A percentile compares a stretch with the other conserved stretches of the same genome.
Evolutionary conservation across 2,329 filamentous ascomycete species (phyloP).

Genomic region (Lecanoromycetidae sp.): DNA sequence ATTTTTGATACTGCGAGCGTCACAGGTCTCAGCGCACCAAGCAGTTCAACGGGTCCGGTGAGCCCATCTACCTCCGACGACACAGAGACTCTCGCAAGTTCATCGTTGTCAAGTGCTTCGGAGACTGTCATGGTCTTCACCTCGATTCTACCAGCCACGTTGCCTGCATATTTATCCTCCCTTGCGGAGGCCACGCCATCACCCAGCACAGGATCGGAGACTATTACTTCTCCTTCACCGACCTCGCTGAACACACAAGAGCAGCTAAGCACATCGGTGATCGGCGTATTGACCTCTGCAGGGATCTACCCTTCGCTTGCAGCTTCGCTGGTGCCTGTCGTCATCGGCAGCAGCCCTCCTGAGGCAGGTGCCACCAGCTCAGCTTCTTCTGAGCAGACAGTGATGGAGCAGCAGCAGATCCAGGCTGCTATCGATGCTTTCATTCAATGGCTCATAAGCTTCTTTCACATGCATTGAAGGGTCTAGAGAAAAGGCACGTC

Average conservation of each 20-base stretch:
- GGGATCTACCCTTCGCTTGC: conserved; percentile 10
- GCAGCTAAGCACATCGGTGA: conserved; percentile 10
- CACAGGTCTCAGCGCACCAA: neutral
- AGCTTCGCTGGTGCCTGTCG: conserved; percentile 10
- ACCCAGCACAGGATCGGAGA: too few relatives aligned
- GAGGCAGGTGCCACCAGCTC: neutral
- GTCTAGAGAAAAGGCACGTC: neutral
- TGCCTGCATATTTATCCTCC: conserved; percentile 5
- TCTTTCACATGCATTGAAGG: conserved; percentile 5
- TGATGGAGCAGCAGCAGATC: conserved; percentile 7
- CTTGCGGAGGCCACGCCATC: too few relatives aligned
- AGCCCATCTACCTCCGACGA: neutral
- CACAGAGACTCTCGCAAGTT: neutral
- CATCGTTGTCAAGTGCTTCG: neutral
- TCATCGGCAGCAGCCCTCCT: conserved; percentile 10
- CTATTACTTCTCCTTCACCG: neutral
- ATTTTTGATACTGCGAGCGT: too few relatives aligned
- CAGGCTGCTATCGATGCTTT: conserved; percentile 15
- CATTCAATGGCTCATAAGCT: conserved; percentile 16
- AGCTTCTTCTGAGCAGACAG: neutral
- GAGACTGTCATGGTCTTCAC: conserved; percentile 1
- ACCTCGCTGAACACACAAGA: neutral
- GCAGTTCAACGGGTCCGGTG: neutral
- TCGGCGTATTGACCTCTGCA: conserved; percentile 10
- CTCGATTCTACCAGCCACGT: conserved; percentile 6